Conservation (phyloP, 306 rosid genomes). For the Cyamopsis tetragonoloba region DNA sequence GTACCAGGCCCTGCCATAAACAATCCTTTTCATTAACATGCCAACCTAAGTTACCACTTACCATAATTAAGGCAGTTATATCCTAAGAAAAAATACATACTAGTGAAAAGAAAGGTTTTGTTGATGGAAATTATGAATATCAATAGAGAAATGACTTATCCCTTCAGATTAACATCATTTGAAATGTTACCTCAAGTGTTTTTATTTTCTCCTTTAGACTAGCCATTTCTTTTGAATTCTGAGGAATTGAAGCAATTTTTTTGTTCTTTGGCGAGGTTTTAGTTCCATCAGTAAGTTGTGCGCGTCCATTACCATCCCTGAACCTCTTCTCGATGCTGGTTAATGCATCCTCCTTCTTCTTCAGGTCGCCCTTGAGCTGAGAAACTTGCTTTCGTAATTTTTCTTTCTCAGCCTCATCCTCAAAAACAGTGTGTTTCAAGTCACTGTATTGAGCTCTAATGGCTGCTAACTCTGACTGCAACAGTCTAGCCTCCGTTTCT, state of each 20-base stretch:
- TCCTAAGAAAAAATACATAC: not conserved
- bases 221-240: slow-evolving; percentile 53
- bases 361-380: slow-evolving; percentile 56
- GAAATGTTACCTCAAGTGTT: slow-evolving; percentile 72
- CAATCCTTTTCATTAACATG: slow-evolving; percentile 3
- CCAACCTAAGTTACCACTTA: not conserved
- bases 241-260: slow-evolving; percentile 39
- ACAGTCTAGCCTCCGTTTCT: slow-evolving; percentile 33
- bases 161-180: not conserved
- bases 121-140: not conserved
- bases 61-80: not conserved
- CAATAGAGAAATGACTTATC: not conserved
- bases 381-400: slow-evolving; percentile 60
- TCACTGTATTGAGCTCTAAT: slow-evolving; percentile 53
- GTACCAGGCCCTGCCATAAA: slow-evolving; percentile 54
- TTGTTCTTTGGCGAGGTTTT: slow-evolving; percentile 42
- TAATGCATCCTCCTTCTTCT: slow-evolving; percentile 64
- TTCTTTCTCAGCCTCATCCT: slow-evolving; percentile 76
- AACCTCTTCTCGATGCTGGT: slow-evolving; percentile 52
- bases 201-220: slow-evolving; percentile 67
- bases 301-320: slow-evolving; percentile 48
- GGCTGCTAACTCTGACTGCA: slow-evolving; percentile 58
- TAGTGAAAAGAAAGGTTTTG: not conserved
- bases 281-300: slow-evolving; percentile 39
- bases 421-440: slow-evolving; percentile 46